These are phyloP conservation scores for Lentinula lateritia DNA, from an alignment of 768 basidiomycete species.

Conservation along the genomic window DNA sequence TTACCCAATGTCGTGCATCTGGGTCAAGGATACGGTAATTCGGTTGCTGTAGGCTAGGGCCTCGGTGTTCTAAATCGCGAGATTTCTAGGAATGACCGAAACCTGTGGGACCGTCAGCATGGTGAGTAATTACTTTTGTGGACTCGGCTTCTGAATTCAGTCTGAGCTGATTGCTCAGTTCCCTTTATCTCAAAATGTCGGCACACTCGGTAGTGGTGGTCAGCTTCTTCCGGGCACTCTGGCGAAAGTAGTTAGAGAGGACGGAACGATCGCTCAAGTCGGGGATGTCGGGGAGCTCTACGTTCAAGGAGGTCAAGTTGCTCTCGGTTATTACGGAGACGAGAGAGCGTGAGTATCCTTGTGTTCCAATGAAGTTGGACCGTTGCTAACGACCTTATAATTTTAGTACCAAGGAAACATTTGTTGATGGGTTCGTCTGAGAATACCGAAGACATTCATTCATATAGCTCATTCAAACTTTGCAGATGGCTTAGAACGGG, in stretches of 20 bases:
- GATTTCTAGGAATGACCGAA: conserved; percentile 37
- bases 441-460: neutral
- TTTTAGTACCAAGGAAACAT: conserved; percentile 16
- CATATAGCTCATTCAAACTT: conserved; percentile 4
- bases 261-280: conserved; percentile 32
- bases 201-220: conserved; percentile 34
- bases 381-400: neutral
- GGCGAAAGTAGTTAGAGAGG: conserved; percentile 34
- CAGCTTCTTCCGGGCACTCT: conserved; percentile 35
- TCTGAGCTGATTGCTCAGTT: conserved; percentile 10
- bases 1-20: conserved; percentile 22
- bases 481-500: conserved; percentile 36
- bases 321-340: conserved; percentile 34
- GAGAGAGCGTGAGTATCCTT: conserved; percentile 31
- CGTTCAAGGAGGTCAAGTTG: conserved; percentile 28
- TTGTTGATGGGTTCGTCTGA: conserved; percentile 34
- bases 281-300: conserved; percentile 39
- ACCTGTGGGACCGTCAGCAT: conserved; percentile 30
- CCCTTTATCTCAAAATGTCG: conserved; percentile 23
- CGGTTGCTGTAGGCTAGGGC: neutral
- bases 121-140: conserved; percentile 10
- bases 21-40: conserved; percentile 29
- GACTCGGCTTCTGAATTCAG: neutral
- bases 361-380: neutral
- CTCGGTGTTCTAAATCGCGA: neutral